Evolutionary conservation across 192 early-diverging fungal genomes (phyloP).

Genomic region (Coemansia sp.): DNA sequence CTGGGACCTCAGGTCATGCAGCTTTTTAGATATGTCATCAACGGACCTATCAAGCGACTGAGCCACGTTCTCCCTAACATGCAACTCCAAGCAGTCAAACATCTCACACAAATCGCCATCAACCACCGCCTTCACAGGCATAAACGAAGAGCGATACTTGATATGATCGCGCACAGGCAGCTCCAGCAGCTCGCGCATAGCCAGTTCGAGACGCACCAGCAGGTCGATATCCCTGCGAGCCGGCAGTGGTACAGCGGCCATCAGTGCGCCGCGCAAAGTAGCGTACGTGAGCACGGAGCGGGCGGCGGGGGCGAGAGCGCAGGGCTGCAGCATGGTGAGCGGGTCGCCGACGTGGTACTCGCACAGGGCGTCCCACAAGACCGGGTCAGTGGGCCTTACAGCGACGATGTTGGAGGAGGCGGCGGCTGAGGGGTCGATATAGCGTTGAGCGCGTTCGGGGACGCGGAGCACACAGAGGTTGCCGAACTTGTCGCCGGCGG

Average conservation of each 20-base stretch:
- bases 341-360: conserved; percentile 89
- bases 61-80: conserved; percentile 57
- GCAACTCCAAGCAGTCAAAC: conserved; percentile 40
- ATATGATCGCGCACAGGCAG: conserved; percentile 85
- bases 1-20: too few species aligned
- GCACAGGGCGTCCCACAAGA: conserved; percentile 63
- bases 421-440: conserved; percentile 72
- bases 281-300: conserved; percentile 89
- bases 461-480: conserved; percentile 81
- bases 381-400: conserved; percentile 77
- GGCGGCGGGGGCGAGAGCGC: conserved; percentile 77
- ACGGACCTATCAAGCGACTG: conserved; percentile 84
- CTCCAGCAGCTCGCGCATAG: conserved; percentile 74
- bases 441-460: conserved; percentile 59
- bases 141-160: conserved; percentile 73
- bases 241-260: conserved; percentile 81
- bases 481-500: conserved; percentile 96
- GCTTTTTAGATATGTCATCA: conserved; percentile 71
- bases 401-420: conserved; percentile 76
- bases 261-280: conserved; percentile 79
- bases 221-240: conserved; percentile 91
- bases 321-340: conserved; percentile 74
- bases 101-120: conserved; percentile 96
- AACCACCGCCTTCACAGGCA: conserved; percentile 68
- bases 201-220: conserved; percentile 88